Percentiles rank a stretch among this genome's conserved stretches.
Evolutionary conservation across 2,329 filamentous ascomycete genomes (phyloP).

Genomic region (Neonectria sp.): DNA sequence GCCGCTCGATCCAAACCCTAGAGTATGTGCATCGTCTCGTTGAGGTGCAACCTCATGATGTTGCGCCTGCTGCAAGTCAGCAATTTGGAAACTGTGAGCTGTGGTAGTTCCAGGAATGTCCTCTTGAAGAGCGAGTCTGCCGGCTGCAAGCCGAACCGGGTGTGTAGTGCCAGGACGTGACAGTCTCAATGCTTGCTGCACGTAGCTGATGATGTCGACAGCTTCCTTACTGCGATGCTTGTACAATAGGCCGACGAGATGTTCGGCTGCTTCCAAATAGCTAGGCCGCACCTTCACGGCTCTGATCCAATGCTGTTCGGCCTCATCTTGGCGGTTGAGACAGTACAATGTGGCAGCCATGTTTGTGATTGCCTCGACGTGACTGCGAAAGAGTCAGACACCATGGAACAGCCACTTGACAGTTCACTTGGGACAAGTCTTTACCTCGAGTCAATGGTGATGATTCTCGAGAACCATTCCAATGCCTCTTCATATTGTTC

Average conservation of each 20-base stretch:
- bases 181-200: constrained; percentile 80
- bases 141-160: constrained; percentile 14
- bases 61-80: constrained; percentile 44
- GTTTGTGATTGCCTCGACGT: constrained; percentile 95
- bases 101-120: constrained; percentile 22
- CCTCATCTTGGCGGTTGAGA: constrained; percentile 85
- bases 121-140: constrained; percentile 27
- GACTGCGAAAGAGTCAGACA: constrained; percentile 65
- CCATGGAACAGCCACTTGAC: constrained; percentile 49
- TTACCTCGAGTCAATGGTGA: constrained; percentile 70
- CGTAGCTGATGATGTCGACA: constrained; percentile 86
- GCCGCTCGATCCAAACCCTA: constrained; percentile 64
- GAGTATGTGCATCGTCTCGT: constrained; percentile 38
- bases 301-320: constrained; percentile 86
- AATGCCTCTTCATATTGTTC: constrained; percentile 85
- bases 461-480: constrained; percentile 80
- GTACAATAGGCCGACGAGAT: constrained; percentile 90
- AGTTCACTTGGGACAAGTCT: constrained; percentile 50
- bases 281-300: constrained; percentile 88
- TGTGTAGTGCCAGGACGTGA: constrained; percentile 31
- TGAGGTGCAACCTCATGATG: constrained; percentile 40
- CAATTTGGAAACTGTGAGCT: constrained; percentile 31
- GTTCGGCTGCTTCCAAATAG: constrained; percentile 95
- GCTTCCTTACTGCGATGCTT: constrained; percentile 88
- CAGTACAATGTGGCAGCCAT: constrained; percentile 91